phyloP scores from a whole-genome alignment of 179 eudicot species.

The Silene coronaria region DNA sequence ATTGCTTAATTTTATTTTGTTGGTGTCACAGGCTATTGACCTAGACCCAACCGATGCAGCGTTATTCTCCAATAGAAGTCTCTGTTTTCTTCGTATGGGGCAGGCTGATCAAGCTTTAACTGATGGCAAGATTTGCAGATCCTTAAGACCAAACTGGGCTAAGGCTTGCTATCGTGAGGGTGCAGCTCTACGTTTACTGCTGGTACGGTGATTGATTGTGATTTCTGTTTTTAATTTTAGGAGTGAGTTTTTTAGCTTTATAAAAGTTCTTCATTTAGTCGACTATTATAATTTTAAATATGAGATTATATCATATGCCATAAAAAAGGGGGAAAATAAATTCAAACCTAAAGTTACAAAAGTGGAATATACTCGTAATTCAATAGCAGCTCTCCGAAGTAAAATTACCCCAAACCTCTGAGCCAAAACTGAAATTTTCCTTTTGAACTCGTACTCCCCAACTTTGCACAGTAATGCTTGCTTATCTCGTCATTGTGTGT shows the following conservation, averaged over 20 bases:
- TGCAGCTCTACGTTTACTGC: constrained; percentile 67
- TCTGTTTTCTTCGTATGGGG: constrained; percentile 82
- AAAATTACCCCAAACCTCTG: background rate
- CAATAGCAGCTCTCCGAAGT: no score
- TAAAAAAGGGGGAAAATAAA: background rate
- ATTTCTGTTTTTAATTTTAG: background rate
- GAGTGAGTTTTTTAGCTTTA: no score
- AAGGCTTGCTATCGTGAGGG: constrained; percentile 98
- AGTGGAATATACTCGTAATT: no score
- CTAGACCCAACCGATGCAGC: constrained; percentile 78
- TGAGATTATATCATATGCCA: background rate
- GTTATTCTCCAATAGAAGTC: constrained; percentile 84
- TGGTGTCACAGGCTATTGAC: constrained; percentile 68
- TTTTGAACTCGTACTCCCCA: background rate
- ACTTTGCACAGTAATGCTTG: background rate
- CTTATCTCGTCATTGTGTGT: background rate
- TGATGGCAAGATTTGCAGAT: constrained; percentile 75
- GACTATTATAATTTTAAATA: no score
- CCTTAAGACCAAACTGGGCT: constrained; percentile 73
- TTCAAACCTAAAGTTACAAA: background rate
- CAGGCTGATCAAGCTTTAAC: constrained; percentile 80
- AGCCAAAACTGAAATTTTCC: background rate
- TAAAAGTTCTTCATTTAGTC: no score
- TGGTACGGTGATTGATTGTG: constrained; percentile 42
- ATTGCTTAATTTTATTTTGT: background rate